A percentile compares a stretch with the other conserved stretches of the same genome.
Conservation (phyloP, 257 asterid species). For the Ajuga chamaepitys region DNA sequence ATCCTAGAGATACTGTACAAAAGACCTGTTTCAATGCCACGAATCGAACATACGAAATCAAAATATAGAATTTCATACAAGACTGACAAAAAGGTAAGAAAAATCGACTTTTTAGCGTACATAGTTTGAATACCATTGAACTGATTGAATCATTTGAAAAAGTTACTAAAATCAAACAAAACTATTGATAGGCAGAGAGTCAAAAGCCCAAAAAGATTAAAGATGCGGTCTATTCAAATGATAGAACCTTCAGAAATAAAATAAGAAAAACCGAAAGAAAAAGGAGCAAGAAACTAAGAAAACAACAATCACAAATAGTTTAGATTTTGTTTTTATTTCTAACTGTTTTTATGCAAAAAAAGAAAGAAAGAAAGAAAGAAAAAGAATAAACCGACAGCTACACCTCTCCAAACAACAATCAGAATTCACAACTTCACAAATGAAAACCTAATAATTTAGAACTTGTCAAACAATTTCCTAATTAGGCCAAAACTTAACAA, state of each 20-base stretch:
- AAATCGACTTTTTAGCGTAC: neutral
- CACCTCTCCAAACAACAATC: neutral
- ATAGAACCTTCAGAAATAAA: neutral
- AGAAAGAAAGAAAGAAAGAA: too few relatives aligned
- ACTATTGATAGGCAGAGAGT: neutral
- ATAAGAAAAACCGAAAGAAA: neutral
- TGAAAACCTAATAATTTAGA: neutral
- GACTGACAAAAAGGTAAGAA: neutral
- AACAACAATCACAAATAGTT: neutral
- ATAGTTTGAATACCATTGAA: neutral
- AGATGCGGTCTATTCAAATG: neutral
- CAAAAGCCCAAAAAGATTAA: neutral
- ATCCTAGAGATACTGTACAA: neutral
- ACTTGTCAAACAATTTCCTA: conserved; percentile 1
- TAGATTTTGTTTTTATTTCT: neutral
- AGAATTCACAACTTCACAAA: neutral
- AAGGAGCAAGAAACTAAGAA: neutral
- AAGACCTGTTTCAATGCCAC: neutral
- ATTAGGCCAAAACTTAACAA: neutral
- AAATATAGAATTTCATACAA: neutral
- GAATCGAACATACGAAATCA: neutral
- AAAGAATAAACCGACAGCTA: neutral
- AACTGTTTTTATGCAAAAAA: neutral
- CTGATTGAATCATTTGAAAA: neutral
- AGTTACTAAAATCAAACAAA: neutral